A percentile compares a stretch with the other conserved stretches of the same genome.
phyloP scores from a whole-genome alignment of 345 rosid species.

The Mercurialis annua region DNA sequence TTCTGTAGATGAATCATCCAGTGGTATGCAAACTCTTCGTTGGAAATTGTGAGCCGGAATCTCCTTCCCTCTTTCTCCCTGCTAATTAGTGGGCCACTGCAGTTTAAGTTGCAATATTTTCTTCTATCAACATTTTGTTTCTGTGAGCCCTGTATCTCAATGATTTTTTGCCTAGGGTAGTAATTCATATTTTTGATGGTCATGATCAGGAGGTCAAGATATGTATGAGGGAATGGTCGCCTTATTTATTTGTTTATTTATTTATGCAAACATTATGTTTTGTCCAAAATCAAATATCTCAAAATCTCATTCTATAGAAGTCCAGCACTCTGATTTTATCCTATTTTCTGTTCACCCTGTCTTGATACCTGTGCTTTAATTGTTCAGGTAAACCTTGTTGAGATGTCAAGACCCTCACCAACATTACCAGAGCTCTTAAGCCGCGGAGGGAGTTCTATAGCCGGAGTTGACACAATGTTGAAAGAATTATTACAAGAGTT shows the following conservation, averaged over 20 bases:
- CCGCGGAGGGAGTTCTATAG: conserved; percentile 60
- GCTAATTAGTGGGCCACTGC: neutral
- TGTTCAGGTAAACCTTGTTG: conserved; percentile 73
- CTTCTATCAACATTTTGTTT: neutral
- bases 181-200: neutral
- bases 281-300: neutral
- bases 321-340: neutral
- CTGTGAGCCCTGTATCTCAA: neutral
- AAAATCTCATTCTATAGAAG: neutral
- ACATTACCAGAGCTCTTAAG: conserved; percentile 68
- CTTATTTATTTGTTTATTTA: neutral
- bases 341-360: neutral
- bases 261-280: neutral
- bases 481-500: conserved; percentile 58
- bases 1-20: no score
- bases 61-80: neutral
- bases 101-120: neutral
- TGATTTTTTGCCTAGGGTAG: neutral
- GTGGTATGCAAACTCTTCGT: no score
- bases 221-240: neutral
- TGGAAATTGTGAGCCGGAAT: neutral
- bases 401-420: conserved; percentile 76
- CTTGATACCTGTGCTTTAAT: conserved; percentile 4
- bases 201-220: neutral
- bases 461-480: conserved; percentile 62